A percentile compares a stretch with the other conserved stretches of the same genome.
Evolutionary conservation across 768 basidiomycete species (phyloP).

Genomic region (Harrya chromipes): DNA sequence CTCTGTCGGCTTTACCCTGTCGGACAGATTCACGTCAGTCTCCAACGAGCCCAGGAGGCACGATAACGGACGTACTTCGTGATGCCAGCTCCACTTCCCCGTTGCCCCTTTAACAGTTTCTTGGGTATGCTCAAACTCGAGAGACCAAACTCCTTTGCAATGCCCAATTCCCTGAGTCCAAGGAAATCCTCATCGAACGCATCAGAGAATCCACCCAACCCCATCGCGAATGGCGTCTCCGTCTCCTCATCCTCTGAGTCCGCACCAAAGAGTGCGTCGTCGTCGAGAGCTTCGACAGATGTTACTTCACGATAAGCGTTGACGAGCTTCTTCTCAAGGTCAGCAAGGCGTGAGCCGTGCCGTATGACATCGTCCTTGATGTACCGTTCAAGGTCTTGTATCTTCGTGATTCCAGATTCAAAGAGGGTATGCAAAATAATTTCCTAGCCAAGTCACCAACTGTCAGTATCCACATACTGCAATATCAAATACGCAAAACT

Average conservation of each 20-base stretch:
- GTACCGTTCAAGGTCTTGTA: slow-evolving; percentile 81
- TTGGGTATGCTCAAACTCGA: slow-evolving; percentile 77
- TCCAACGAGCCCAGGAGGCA: background rate
- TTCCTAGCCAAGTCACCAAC: slow-evolving; percentile 54
- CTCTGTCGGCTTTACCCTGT: slow-evolving; percentile 62
- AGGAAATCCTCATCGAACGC: slow-evolving; percentile 91
- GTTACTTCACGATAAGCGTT: slow-evolving; percentile 76
- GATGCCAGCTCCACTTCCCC: slow-evolving; percentile 36
- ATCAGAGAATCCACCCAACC: slow-evolving; percentile 75
- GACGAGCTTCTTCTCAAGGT: slow-evolving; percentile 84
- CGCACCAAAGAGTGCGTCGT: slow-evolving; percentile 45
- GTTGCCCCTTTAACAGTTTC: slow-evolving; percentile 68
- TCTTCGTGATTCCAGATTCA: slow-evolving; percentile 77
- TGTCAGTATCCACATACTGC: slow-evolving; percentile 3
- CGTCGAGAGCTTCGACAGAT: slow-evolving; percentile 44
- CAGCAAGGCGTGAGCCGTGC: slow-evolving; percentile 70
- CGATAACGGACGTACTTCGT: slow-evolving; percentile 45
- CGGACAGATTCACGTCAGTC: slow-evolving; percentile 2
- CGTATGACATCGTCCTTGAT: slow-evolving; percentile 86
- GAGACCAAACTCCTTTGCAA: slow-evolving; percentile 81
- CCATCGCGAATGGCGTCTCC: slow-evolving; percentile 68
- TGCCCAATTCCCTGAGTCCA: slow-evolving; percentile 82
- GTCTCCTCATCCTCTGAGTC: slow-evolving; percentile 61
- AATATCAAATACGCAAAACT: background rate
- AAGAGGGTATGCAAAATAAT: slow-evolving; percentile 89